Percentiles rank a stretch among this genome's conserved stretches.
phyloP scores from a whole-genome alignment of 2,329 filamentous ascomycete genomes.

The Nemania diffusa region DNA sequence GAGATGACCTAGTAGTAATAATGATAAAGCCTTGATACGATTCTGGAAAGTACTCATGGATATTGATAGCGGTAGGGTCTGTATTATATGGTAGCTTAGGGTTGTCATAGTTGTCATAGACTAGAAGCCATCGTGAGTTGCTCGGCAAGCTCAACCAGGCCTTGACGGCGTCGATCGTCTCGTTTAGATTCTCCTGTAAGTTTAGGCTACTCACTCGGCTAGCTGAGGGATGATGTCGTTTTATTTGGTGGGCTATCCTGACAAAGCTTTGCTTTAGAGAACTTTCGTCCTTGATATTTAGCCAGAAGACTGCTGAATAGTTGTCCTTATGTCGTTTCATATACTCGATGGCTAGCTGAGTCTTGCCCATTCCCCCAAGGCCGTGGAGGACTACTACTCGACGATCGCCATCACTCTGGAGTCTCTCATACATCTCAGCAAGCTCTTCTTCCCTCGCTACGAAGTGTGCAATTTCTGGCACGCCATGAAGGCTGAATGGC shows the following conservation, averaged over 20 bases:
- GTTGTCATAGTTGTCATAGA: conserved; percentile 57
- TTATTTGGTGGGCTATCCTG: conserved; percentile 30
- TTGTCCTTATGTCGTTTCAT: conserved; percentile 30
- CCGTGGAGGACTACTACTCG: conserved; percentile 33
- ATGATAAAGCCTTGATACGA: conserved; percentile 55
- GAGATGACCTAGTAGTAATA: conserved; percentile 53
- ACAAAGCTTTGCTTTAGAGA: conserved; percentile 35
- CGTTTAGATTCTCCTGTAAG: not conserved
- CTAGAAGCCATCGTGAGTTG: conserved; percentile 54
- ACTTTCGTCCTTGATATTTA: conserved; percentile 34
- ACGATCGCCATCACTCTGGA: conserved; percentile 38
- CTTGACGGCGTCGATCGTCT: conserved; percentile 46
- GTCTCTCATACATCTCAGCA: conserved; percentile 13
- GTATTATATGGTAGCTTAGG: conserved; percentile 46
- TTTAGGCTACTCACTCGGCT: conserved; percentile 7
- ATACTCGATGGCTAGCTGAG: conserved; percentile 36
- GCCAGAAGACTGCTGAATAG: conserved; percentile 36
- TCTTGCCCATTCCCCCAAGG: conserved; percentile 39
- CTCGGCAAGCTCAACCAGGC: conserved; percentile 50
- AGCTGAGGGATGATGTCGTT: conserved; percentile 24
- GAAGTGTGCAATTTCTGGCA: conserved; percentile 26
- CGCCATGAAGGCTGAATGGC: conserved; percentile 21
- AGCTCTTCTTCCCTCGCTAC: conserved; percentile 28
- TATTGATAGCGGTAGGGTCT: conserved; percentile 46
- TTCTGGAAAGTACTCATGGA: conserved; percentile 47